A percentile compares a stretch with the other conserved stretches of the same genome.
These are phyloP conservation scores for Dothideomycetes sp. DNA, from an alignment of 2,329 filamentous ascomycete genomes.

Conservation along the genomic window DNA sequence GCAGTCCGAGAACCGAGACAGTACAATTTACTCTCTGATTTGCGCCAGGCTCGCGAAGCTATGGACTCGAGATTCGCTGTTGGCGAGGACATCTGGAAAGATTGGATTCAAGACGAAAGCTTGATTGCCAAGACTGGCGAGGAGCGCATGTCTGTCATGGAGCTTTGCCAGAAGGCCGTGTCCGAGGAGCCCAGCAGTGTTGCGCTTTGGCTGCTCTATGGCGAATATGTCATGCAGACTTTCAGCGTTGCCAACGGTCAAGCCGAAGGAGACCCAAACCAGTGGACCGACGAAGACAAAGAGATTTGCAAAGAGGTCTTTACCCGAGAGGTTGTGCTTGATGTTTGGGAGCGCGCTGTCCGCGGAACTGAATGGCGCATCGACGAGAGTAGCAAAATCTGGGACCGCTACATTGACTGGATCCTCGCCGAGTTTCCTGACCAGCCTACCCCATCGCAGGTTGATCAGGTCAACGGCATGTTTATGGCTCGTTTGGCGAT, in stretches of 20 bases:
- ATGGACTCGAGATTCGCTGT: constrained; percentile 57
- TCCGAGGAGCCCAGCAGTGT: constrained; percentile 62
- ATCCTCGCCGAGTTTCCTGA: constrained; percentile 56
- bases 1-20: constrained; percentile 21
- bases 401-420: constrained; percentile 67
- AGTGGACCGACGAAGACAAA: constrained; percentile 55
- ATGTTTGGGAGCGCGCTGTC: constrained; percentile 62
- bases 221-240: constrained; percentile 65
- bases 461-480: constrained; percentile 55
- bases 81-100: constrained; percentile 67
- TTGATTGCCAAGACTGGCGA: constrained; percentile 51
- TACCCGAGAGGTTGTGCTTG: constrained; percentile 53
- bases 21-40: constrained; percentile 33
- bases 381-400: constrained; percentile 65
- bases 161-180: constrained; percentile 60
- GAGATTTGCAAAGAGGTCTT: constrained; percentile 61
- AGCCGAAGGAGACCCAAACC: constrained; percentile 33
- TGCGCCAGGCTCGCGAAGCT: constrained; percentile 41
- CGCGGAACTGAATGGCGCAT: constrained; percentile 63
- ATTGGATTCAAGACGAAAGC: constrained; percentile 64
- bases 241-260: constrained; percentile 52
- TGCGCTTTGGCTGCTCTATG: constrained; percentile 66
- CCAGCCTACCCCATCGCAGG: constrained; percentile 43
- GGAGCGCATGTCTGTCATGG: constrained; percentile 57
- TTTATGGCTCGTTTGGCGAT: constrained; percentile 59